Percentiles rank a stretch among this genome's conserved stretches.
These are phyloP conservation scores for Verbena officinalis DNA, from an alignment of 257 asterid species.

Conservation along the genomic window DNA sequence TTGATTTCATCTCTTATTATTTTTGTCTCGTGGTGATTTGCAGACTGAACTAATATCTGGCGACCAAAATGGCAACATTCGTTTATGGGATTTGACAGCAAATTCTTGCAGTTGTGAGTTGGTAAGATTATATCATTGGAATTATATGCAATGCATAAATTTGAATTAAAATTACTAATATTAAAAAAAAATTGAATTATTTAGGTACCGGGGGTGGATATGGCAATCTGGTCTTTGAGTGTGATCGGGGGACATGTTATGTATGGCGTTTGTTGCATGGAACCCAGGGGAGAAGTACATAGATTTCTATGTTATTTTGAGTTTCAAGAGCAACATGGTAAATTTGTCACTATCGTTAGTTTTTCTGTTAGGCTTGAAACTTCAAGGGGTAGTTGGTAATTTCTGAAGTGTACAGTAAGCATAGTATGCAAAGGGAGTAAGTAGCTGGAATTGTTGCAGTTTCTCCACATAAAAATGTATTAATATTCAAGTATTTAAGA, in stretches of 20 bases:
- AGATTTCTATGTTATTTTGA: background rate
- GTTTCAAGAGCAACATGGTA: too few species aligned
- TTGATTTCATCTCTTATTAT: background rate
- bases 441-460: too few species aligned
- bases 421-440: too few species aligned
- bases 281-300: slow-evolving; percentile 59
- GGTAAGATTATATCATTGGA: slow-evolving; percentile 47
- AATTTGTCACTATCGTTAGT: too few species aligned
- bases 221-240: slow-evolving; percentile 87
- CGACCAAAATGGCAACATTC: slow-evolving; percentile 97
- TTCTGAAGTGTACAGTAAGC: too few species aligned
- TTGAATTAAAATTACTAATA: background rate
- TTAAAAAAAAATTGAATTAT: background rate
- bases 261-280: slow-evolving; percentile 93
- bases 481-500: too few species aligned
- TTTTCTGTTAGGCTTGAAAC: too few species aligned
- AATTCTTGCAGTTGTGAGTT: slow-evolving; percentile 98
- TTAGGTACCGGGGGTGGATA: slow-evolving; percentile 97
- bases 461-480: too few species aligned
- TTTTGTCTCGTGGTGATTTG: slow-evolving; percentile 27
- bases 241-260: slow-evolving; percentile 88
- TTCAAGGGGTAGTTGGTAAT: too few species aligned
- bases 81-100: slow-evolving; percentile 98
- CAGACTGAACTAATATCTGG: slow-evolving; percentile 98
- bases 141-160: background rate